Percentiles rank a stretch among this genome's conserved stretches.
Conservation (phyloP, 2,329 filamentous ascomycete species). For the Drechslera avenae region DNA sequence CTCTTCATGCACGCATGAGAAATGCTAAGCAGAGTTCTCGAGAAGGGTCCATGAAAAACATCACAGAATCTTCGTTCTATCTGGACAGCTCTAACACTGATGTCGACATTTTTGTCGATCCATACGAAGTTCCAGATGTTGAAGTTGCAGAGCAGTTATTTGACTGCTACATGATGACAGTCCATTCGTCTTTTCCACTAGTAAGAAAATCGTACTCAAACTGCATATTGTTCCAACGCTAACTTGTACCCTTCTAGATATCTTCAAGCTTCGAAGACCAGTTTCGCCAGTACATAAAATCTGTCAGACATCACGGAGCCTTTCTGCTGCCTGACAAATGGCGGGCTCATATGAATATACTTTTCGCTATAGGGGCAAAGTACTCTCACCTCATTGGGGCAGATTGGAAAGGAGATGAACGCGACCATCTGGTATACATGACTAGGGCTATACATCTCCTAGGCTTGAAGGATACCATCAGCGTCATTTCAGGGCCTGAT, state of each 20-base stretch:
- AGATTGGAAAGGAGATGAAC: constrained; percentile 23
- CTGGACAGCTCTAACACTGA: constrained; percentile 26
- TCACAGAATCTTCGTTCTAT: constrained; percentile 42
- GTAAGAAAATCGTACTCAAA: too few species aligned
- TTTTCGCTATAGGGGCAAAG: constrained; percentile 48
- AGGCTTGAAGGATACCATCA: too few species aligned
- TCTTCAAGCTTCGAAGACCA: constrained; percentile 21
- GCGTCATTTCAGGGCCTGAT: too few species aligned
- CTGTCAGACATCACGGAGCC: too few species aligned
- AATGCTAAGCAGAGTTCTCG: not conserved
- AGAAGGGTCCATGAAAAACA: too few species aligned
- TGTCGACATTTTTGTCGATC: constrained; percentile 19
- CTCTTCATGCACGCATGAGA: constrained; percentile 1
- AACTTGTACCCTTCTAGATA: too few species aligned
- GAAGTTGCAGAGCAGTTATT: constrained; percentile 33
- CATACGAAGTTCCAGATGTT: constrained; percentile 33
- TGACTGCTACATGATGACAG: constrained; percentile 37
- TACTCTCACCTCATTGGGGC: constrained; percentile 37
- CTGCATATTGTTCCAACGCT: too few species aligned
- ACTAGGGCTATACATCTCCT: constrained; percentile 23
- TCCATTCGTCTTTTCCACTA: constrained; percentile 22
- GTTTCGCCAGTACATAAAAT: too few species aligned
- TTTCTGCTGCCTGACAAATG: constrained; percentile 25
- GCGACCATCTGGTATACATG: constrained; percentile 44
- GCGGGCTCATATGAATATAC: constrained; percentile 45